Evolutionary conservation across 2,329 filamentous ascomycete species (phyloP), one percentile per base, ranked within the genome.

Genomic region (Ascomycota sp.): DNA sequence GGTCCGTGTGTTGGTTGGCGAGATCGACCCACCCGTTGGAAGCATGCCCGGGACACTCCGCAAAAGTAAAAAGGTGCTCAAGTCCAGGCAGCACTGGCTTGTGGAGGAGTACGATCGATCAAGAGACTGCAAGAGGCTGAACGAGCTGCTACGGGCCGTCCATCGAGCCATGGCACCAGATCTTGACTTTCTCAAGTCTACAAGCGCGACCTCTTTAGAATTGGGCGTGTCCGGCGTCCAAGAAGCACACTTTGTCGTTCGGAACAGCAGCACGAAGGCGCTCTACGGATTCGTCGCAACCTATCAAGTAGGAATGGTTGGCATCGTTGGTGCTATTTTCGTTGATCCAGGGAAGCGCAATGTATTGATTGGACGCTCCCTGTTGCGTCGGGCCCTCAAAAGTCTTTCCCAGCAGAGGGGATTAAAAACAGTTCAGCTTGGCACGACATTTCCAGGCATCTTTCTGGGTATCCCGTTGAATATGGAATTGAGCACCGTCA

Each of bases 41-140:
- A 70, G 65, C 1, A 56, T 75, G 31, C 70, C 70, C 0, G 70
- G 85, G 1, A 86, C 81, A 0, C 66, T 93, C 38, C 73, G 79
- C 33, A 86, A 86, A 51, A 91, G 75, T 46, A 79, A 83, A 44
- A 92, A 89, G 49, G 66, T 80, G 0, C 69, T 80, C 34, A 86
- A 91, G 42, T 83, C 82, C n/a, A 71, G 80, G 35, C 83, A 93
- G 44, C 81, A 91, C 42, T 95, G 86, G 86, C 69, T 95, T 2
- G 85, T 94, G 0, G 86, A 94, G 45, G 72, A 69, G 27, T 95
- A 83, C 56, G 78, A 85, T 42, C 71, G 75, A 34, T 72, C 80
- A 24, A 65, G 85, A 32, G 86, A 95, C 45, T 60, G 65, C 2
- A 57, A 65, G 28, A 78, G 73, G 0, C 58, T 95, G 5, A 71